These are phyloP conservation scores for Dioszegia hungarica DNA, from an alignment of 768 basidiomycete species.

Conservation along the genomic window DNA sequence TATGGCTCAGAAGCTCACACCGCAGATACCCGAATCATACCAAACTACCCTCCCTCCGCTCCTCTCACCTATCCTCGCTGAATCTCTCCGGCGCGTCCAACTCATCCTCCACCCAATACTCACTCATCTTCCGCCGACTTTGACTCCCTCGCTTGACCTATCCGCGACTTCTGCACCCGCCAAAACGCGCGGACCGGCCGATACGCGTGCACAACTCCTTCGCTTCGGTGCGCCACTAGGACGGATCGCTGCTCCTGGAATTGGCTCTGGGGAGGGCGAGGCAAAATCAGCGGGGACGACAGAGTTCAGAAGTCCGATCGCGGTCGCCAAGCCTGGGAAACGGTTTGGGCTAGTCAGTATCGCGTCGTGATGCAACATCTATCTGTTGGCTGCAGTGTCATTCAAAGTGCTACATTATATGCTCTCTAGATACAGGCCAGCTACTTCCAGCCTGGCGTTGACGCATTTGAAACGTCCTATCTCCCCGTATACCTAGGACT, in stretches of 20 bases:
- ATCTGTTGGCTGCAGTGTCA: neutral
- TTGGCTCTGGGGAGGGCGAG: neutral
- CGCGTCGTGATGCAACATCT: slow-evolving; percentile 6
- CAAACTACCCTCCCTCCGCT: slow-evolving; percentile 8
- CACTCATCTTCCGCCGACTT: slow-evolving; percentile 18
- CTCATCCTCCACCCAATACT: slow-evolving; percentile 31
- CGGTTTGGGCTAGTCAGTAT: slow-evolving; percentile 42
- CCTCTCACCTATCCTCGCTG: slow-evolving; percentile 18
- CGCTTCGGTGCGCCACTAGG: slow-evolving; percentile 23
- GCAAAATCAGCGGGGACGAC: neutral
- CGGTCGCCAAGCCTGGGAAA: slow-evolving; percentile 43
- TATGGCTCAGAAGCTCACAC: slow-evolving; percentile 3
- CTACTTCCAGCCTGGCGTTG: no score
- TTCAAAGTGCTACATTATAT: no score
- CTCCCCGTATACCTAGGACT: no score
- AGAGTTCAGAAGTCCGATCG: slow-evolving; percentile 38
- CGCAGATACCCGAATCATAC: neutral
- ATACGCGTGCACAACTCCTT: slow-evolving; percentile 17
- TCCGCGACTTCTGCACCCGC: neutral
- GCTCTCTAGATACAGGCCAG: no score
- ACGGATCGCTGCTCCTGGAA: neutral
- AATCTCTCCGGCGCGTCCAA: slow-evolving; percentile 27
- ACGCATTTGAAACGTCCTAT: no score
- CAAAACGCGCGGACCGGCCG: neutral
- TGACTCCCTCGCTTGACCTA: neutral